A percentile compares a stretch with the other conserved stretches of the same genome.
Evolutionary conservation across 2,329 filamentous ascomycete species (phyloP).

Genomic region (Tricladium varicosporioides): DNA sequence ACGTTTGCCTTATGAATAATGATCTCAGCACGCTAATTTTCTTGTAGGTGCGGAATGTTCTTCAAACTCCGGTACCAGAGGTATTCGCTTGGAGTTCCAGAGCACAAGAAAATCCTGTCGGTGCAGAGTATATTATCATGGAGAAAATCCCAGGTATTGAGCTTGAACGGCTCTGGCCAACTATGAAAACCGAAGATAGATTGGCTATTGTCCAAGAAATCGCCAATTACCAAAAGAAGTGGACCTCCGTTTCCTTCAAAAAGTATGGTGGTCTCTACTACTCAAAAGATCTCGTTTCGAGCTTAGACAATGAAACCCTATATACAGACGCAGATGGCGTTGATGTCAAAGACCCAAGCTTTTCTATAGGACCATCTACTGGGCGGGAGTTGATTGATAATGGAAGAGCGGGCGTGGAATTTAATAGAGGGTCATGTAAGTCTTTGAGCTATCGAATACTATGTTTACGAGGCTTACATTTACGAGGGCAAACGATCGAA

Average conservation of each 20-base stretch:
- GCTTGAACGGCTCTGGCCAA: slow-evolving; percentile 24
- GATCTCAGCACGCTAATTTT: neutral
- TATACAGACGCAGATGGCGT: slow-evolving; percentile 10
- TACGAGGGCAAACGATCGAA: slow-evolving; percentile 8
- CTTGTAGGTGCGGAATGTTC: slow-evolving; percentile 3
- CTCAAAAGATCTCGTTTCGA: neutral
- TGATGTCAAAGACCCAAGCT: slow-evolving; percentile 1
- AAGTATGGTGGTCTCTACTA: slow-evolving; percentile 9
- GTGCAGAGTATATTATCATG: slow-evolving; percentile 39
- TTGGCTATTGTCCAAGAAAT: slow-evolving; percentile 5
- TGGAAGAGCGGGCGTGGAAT: slow-evolving; percentile 1
- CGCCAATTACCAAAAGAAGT: slow-evolving; percentile 1
- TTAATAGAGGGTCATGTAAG: slow-evolving; percentile 16
- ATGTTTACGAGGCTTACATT: neutral
- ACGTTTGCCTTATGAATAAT: neutral
- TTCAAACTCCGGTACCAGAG: slow-evolving; percentile 4
- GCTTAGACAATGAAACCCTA: neutral
- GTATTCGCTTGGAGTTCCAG: slow-evolving; percentile 11
- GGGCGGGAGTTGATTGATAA: slow-evolving; percentile 1
- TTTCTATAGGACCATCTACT: slow-evolving; percentile 12
- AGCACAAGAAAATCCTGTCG: slow-evolving; percentile 29
- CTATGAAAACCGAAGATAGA: slow-evolving; percentile 10
- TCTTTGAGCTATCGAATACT: neutral
- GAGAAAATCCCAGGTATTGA: slow-evolving; percentile 35
- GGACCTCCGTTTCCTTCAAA: slow-evolving; percentile 5